phyloP scores from a whole-genome alignment of 1,284 basidiomycete species.

The Marasmius tenuissimus region DNA sequence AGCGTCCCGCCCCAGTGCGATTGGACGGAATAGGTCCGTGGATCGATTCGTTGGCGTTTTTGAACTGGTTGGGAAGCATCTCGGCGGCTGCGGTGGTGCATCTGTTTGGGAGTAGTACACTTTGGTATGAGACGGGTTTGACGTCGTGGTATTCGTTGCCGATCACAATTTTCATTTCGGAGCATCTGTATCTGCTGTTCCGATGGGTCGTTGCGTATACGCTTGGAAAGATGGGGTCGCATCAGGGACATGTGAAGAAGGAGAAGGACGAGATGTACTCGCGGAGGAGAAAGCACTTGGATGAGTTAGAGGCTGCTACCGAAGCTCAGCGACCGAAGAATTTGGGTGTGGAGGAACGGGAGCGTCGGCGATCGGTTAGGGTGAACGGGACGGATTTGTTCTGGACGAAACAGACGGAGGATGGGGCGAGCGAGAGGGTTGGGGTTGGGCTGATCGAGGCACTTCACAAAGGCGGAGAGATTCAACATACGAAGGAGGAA shows the following conservation, averaged over 20 bases:
- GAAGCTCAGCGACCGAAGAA: not conserved
- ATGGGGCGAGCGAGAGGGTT: not conserved
- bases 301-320: not conserved
- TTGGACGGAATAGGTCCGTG: conserved; percentile 93
- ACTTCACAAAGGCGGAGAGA: too few relatives aligned
- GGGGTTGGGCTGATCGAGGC: not conserved
- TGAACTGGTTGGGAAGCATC: conserved; percentile 84
- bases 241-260: not conserved
- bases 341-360: not conserved
- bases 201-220: not conserved
- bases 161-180: not conserved
- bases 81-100: conserved; percentile 87
- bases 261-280: not conserved
- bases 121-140: not conserved
- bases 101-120: conserved; percentile 50
- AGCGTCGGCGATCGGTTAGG: not conserved
- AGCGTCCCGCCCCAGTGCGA: conserved; percentile 84
- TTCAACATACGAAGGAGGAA: too few relatives aligned
- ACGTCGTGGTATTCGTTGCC: not conserved
- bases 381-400: not conserved
- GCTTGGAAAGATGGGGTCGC: not conserved
- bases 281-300: not conserved
- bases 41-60: conserved; percentile 83
- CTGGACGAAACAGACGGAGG: not conserved
- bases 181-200: not conserved